Percentiles rank a stretch among this genome's conserved stretches.
Evolutionary conservation across 2,329 filamentous ascomycete species (phyloP).

Genomic region (Claviceps humidiphila): DNA sequence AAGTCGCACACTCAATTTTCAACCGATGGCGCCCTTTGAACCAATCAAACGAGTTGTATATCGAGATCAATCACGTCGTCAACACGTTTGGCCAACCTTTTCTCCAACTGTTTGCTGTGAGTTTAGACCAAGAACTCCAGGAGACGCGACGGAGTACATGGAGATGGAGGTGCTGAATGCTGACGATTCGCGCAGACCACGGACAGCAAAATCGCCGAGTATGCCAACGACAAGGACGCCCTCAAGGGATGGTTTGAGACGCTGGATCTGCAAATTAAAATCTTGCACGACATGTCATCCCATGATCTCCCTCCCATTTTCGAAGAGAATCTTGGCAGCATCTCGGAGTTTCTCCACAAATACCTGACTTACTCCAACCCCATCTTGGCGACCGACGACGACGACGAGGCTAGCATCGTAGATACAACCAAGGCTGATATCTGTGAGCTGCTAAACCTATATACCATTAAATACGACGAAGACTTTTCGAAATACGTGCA

Average conservation of each 20-base stretch:
- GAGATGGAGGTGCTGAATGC: not conserved
- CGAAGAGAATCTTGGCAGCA: slow-evolving; percentile 69
- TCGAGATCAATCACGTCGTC: slow-evolving; percentile 93
- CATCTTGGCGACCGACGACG: slow-evolving; percentile 72
- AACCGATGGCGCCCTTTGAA: slow-evolving; percentile 90
- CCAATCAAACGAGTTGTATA: slow-evolving; percentile 81
- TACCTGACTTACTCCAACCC: slow-evolving; percentile 84
- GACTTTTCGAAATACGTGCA: slow-evolving; percentile 71
- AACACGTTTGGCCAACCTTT: slow-evolving; percentile 74
- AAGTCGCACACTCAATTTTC: slow-evolving; percentile 97
- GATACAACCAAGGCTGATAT: slow-evolving; percentile 89
- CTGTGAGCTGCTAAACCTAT: slow-evolving; percentile 79
- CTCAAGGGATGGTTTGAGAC: slow-evolving; percentile 72
- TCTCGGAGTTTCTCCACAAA: slow-evolving; percentile 75
- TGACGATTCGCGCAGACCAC: slow-evolving; percentile 36
- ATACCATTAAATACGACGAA: slow-evolving; percentile 90
- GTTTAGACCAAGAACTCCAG: slow-evolving; percentile 12
- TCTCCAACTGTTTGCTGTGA: slow-evolving; percentile 62
- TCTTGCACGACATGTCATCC: slow-evolving; percentile 93
- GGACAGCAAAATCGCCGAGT: slow-evolving; percentile 59
- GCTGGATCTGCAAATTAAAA: slow-evolving; percentile 77
- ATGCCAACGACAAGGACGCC: slow-evolving; percentile 59
- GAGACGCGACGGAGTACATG: slow-evolving; percentile 2
- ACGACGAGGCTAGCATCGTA: slow-evolving; percentile 71
- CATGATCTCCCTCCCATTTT: slow-evolving; percentile 93